phyloP scores from a whole-genome alignment of 495 filamentous ascomycete species.

The Hapsidospora chrysogenum region DNA sequence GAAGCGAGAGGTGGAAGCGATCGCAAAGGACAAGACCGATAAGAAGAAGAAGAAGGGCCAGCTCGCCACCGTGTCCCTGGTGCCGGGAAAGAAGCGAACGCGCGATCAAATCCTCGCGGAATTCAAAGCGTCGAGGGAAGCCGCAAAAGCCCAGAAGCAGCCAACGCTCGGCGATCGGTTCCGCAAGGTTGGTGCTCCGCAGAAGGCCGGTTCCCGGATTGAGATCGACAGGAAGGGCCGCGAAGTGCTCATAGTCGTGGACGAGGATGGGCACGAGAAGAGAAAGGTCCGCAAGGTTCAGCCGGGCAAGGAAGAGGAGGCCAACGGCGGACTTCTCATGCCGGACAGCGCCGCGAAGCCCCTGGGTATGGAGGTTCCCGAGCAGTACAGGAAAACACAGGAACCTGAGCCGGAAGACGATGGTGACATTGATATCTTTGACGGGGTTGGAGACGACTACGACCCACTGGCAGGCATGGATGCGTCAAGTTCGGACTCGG shows the following conservation, averaged over 20 bases:
- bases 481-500: constrained; percentile 15
- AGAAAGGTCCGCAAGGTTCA: constrained; percentile 55
- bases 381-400: constrained; percentile 27
- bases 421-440: constrained; percentile 64
- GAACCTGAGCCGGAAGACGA: constrained; percentile 38
- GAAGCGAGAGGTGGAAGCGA: constrained; percentile 39
- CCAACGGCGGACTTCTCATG: constrained; percentile 33
- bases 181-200: constrained; percentile 58
- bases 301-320: constrained; percentile 20
- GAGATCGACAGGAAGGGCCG: constrained; percentile 60
- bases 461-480: constrained; percentile 66
- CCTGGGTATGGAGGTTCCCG: constrained; percentile 66
- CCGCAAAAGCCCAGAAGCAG: constrained; percentile 36
- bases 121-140: constrained; percentile 56
- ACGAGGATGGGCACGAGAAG: constrained; percentile 76
- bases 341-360: constrained; percentile 49
- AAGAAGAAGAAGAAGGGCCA: constrained; percentile 68
- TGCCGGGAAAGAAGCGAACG: constrained; percentile 50
- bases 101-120: constrained; percentile 72
- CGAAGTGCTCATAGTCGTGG: constrained; percentile 72
- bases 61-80: constrained; percentile 45
- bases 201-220: constrained; percentile 45
- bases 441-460: constrained; percentile 71
- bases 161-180: constrained; percentile 57
- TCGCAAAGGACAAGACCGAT: constrained; percentile 37